These are phyloP conservation scores for Rheum nobile DNA, from an alignment of 148 eudicot genomes.

Conservation along the genomic window DNA sequence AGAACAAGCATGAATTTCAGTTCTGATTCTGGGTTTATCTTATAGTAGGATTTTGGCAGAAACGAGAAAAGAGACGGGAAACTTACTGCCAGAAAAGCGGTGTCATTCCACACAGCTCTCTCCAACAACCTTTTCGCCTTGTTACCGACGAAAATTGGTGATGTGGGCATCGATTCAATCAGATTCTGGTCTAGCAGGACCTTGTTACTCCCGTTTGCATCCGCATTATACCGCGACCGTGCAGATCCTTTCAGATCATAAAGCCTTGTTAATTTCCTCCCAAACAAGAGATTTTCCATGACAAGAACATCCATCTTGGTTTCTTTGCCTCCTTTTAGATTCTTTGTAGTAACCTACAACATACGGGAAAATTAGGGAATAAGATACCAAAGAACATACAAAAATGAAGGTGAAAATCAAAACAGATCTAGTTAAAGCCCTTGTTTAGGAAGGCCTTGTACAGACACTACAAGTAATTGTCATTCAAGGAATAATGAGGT, in stretches of 20 bases:
- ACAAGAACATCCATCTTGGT: conserved; percentile 82
- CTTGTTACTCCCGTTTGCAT: conserved; percentile 77
- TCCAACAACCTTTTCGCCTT: conserved; percentile 82
- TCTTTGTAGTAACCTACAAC: conserved; percentile 52
- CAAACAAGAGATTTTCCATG: conserved; percentile 90
- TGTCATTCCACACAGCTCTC: conserved; percentile 96
- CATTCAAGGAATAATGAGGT: background rate
- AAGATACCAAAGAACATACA: background rate
- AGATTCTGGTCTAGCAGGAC: conserved; percentile 90
- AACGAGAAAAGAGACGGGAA: conserved; percentile 1
- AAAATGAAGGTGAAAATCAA: background rate
- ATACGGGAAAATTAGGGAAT: background rate
- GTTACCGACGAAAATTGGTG: conserved; percentile 89
- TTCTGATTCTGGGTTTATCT: background rate
- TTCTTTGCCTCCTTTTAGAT: conserved; percentile 90
- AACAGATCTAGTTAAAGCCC: background rate
- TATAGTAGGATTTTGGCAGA: background rate
- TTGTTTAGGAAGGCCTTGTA: background rate
- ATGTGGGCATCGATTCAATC: conserved; percentile 96
- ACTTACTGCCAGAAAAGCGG: conserved; percentile 94
- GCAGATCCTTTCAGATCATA: conserved; percentile 95
- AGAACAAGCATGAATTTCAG: background rate
- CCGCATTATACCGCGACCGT: conserved; percentile 85
- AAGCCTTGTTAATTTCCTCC: conserved; percentile 63
- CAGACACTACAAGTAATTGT: background rate